Base-by-base conservation (phyloP, 805 yeast species). In the Kluyveromyces lactis region DNA sequence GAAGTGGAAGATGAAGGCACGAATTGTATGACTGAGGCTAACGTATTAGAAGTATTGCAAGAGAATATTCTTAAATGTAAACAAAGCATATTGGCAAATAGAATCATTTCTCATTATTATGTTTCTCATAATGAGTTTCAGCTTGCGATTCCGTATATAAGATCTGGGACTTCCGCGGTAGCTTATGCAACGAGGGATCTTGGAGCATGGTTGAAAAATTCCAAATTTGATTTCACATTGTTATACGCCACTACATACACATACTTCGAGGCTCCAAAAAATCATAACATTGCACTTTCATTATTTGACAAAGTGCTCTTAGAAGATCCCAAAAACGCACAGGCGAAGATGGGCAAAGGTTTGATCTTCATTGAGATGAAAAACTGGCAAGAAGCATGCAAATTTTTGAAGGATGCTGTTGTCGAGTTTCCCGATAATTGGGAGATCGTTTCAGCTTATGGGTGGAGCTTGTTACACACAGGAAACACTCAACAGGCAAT, bases 221-320 rank as follows among this genome's bases (percentile, higher is more conserved):
- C 87, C 1, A 75, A 69, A 47, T 69, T 69, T 38, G 82, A 78
- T 38, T 62, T 85, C 17, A 66, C 81, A 7, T 70, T 86, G 27
- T 68, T 75, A 18, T 66, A 85, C 40, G 97, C 92, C 0, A 73
- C 79, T 0, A 71, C 82, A 1, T 85, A 87, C 53, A 84, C 95
- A 0, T 81, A 85, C 53, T 73, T 79, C 52, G 95, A 90, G 56
- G 83, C 97, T 0, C 98, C 97, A 9, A 86, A 86, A 58, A 84
- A 90, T 60, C 86, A 76, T 52, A 68, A 74, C 2, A 68, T 79
- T 18, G 97, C 98, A 0, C 54, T 81, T 21, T 75, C 75, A 36
- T 58, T 87, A 12, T 92, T 81, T 58, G 81, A 82, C 27, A 63
- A 67, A 18, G 75, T 87, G 3, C 64, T 86, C 18, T 47, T 58